Conservation (phyloP, 2,329 filamentous ascomycete genomes). For the Aspergillus costaricaensis region DNA sequence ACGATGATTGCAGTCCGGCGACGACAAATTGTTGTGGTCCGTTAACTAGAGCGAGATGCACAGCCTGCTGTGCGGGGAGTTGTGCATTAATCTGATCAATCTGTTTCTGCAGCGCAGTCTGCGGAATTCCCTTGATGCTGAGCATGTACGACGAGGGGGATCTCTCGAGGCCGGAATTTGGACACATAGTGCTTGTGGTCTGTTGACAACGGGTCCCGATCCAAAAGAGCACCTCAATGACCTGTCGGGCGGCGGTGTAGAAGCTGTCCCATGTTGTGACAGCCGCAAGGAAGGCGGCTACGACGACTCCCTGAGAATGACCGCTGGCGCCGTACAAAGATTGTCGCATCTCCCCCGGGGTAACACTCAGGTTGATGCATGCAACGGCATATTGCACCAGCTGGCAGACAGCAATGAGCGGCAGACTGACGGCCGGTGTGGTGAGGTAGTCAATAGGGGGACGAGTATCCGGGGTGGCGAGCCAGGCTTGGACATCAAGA, state of each 20-base stretch:
- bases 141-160: slow-evolving; percentile 2
- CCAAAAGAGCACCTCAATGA: slow-evolving; percentile 39
- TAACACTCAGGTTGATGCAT: neutral
- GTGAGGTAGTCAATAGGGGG: slow-evolving; percentile 35
- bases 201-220: slow-evolving; percentile 34
- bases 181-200: slow-evolving; percentile 11
- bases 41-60: slow-evolving; percentile 33
- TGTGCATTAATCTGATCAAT: slow-evolving; percentile 27
- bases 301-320: slow-evolving; percentile 43
- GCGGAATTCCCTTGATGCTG: slow-evolving; percentile 3
- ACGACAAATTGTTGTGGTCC: slow-evolving; percentile 33
- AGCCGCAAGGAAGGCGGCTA: slow-evolving; percentile 36
- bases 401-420: slow-evolving; percentile 39
- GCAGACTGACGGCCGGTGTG: slow-evolving; percentile 40
- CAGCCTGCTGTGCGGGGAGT: slow-evolving; percentile 25
- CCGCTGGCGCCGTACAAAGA: slow-evolving; percentile 20
- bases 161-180: slow-evolving; percentile 15
- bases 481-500: slow-evolving; percentile 9
- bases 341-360: neutral
- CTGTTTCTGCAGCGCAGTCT: neutral
- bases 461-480: slow-evolving; percentile 26
- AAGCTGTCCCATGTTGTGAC: slow-evolving; percentile 36
- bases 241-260: slow-evolving; percentile 27
- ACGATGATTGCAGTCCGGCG: slow-evolving; percentile 30
- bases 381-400: slow-evolving; percentile 5